These are phyloP conservation scores for Syzygium malaccense DNA, from an alignment of 441 rosid genomes.

Conservation along the genomic window DNA sequence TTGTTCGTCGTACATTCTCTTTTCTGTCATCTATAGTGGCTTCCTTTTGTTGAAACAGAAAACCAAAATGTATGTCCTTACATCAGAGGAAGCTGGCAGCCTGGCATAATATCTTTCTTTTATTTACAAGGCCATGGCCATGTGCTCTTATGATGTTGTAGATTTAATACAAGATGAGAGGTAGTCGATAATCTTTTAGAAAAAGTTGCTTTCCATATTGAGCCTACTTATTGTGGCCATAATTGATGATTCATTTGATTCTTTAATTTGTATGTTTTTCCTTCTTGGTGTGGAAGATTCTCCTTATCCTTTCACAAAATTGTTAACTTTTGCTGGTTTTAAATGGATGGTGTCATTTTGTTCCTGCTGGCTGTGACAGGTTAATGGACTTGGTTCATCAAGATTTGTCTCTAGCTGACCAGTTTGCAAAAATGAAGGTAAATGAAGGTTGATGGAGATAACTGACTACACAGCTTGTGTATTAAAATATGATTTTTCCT, in stretches of 20 bases:
- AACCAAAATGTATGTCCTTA: background rate
- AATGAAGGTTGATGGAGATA: background rate
- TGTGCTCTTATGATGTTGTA: background rate
- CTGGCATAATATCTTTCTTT: background rate
- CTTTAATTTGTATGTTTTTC: background rate
- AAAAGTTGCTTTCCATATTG: background rate
- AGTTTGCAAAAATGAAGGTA: slow-evolving; percentile 89
- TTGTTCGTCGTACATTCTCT: background rate
- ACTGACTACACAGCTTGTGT: background rate
- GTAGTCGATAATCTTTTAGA: background rate
- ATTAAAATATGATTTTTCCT: background rate
- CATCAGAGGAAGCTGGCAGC: background rate
- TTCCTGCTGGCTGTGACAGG: slow-evolving; percentile 28
- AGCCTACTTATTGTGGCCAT: background rate
- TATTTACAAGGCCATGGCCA: background rate
- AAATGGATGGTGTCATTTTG: background rate
- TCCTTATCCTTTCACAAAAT: background rate
- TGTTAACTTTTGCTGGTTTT: background rate
- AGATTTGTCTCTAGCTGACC: slow-evolving; percentile 87
- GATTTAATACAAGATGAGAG: background rate
- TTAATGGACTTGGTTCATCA: slow-evolving; percentile 91
- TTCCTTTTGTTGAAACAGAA: background rate
- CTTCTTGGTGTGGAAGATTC: background rate
- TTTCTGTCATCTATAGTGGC: background rate
- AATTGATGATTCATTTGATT: background rate